phyloP scores from a whole-genome alignment of 140 eudicot genomes.

The Ambrosia hybrid region DNA sequence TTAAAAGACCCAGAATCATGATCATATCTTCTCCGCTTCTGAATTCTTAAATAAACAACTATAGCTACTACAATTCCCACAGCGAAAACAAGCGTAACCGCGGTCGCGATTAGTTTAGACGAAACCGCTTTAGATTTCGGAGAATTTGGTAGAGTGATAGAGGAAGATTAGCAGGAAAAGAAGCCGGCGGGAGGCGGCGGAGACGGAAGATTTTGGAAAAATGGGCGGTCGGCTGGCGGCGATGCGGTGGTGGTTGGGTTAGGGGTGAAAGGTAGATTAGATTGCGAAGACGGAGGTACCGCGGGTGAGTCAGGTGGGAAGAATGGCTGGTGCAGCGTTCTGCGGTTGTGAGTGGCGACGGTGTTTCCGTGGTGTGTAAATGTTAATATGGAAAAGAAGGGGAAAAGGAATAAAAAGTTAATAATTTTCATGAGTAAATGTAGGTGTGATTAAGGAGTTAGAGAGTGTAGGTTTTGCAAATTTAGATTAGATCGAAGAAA shows the following conservation, averaged over 20 bases:
- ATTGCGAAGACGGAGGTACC: constrained; percentile 36
- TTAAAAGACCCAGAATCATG: constrained; percentile 22
- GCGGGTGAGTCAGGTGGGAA: constrained; percentile 52
- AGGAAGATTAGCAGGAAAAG: constrained; percentile 77
- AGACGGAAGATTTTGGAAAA: constrained; percentile 53
- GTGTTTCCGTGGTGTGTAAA: constrained; percentile 20
- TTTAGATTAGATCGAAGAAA: not conserved
- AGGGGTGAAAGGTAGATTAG: constrained; percentile 32
- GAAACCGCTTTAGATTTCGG: constrained; percentile 59
- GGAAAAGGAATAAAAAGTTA: constrained; percentile 13
- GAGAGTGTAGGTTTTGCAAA: not conserved
- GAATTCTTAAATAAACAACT: constrained; percentile 40
- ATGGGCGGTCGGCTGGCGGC: constrained; percentile 50
- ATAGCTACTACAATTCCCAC: constrained; percentile 45
- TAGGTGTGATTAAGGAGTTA: not conserved
- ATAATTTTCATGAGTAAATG: constrained; percentile 12
- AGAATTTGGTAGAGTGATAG: constrained; percentile 45
- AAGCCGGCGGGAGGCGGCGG: constrained; percentile 71
- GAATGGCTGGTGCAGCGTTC: constrained; percentile 86
- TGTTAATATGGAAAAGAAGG: not conserved
- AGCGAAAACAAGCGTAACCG: constrained; percentile 53
- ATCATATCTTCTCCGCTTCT: constrained; percentile 17
- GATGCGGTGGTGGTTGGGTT: constrained; percentile 33
- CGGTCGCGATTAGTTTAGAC: constrained; percentile 56
- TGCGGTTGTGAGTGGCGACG: constrained; percentile 48